Percentiles rank a stretch among this genome's conserved stretches.
These are phyloP conservation scores for Ormosia emarginata DNA, from an alignment of 306 rosid genomes.

Conservation along the genomic window DNA sequence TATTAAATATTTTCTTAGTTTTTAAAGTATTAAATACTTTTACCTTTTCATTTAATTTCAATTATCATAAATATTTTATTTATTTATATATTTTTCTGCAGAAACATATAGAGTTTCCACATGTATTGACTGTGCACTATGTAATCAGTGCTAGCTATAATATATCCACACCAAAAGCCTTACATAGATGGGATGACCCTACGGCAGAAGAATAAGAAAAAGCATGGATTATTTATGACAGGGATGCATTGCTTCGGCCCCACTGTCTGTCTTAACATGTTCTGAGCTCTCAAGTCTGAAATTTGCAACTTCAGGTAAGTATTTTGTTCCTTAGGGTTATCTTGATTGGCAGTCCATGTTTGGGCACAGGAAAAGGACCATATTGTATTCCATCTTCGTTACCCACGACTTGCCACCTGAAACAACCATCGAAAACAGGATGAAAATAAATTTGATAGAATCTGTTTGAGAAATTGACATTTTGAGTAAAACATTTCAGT, in stretches of 20 bases:
- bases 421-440: neutral
- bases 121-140: too few species aligned
- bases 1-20: too few species aligned
- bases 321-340: conserved; percentile 37
- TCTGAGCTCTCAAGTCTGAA: conserved; percentile 19
- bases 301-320: neutral
- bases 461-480: neutral
- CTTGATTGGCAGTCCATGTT: conserved; percentile 57
- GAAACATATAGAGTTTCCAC: too few species aligned
- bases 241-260: conserved; percentile 11
- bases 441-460: conserved; percentile 21
- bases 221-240: too few species aligned
- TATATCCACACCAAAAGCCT: too few species aligned
- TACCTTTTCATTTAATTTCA: too few species aligned
- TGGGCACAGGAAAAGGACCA: conserved; percentile 76
- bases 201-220: too few species aligned
- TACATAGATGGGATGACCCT: too few species aligned
- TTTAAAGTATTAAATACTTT: too few species aligned
- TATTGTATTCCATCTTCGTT: conserved; percentile 73
- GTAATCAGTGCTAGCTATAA: too few species aligned
- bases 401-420: conserved; percentile 73
- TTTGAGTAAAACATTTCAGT: neutral
- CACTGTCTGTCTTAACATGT: conserved; percentile 9
- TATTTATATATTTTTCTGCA: too few species aligned
- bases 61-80: too few species aligned